These are phyloP conservation scores for Trypanosomatidae sp. DNA, from an alignment of 208 protist species.

Conservation along the genomic window DNA sequence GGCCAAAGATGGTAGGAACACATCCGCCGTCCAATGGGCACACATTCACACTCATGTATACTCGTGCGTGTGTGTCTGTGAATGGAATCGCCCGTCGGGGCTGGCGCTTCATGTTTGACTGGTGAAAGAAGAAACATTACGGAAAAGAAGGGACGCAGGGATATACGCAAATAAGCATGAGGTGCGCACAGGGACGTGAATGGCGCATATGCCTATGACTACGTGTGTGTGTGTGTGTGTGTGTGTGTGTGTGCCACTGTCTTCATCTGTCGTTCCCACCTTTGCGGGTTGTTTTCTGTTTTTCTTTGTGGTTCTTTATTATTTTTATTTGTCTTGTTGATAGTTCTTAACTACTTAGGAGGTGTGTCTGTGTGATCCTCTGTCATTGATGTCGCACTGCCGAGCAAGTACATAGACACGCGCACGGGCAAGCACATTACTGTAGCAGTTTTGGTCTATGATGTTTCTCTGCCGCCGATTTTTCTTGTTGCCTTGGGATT, in stretches of 20 bases:
- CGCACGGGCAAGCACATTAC: not conserved
- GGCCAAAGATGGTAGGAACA: not conserved
- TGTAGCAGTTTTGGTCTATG: not conserved
- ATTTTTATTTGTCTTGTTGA: not conserved
- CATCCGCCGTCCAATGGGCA: not conserved
- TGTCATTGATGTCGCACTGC: not conserved
- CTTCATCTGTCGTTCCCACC: not conserved
- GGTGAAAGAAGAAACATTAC: not conserved
- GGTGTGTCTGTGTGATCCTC: not conserved
- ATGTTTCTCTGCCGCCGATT: not conserved
- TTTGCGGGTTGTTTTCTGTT: not conserved
- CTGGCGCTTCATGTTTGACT: not conserved
- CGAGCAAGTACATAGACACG: not conserved
- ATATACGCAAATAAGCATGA: not conserved
- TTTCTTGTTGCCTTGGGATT: not conserved
- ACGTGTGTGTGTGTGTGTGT: not conserved
- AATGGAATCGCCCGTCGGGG: not conserved
- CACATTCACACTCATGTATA: not conserved
- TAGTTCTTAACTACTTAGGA: conserved; percentile 8
- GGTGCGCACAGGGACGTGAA: not conserved
- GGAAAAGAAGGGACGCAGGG: not conserved
- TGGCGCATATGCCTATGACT: not conserved
- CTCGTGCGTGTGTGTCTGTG: not conserved
- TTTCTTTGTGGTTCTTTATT: conserved; percentile 3
- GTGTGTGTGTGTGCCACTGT: not conserved